A percentile compares a stretch with the other conserved stretches of the same genome.
Evolutionary conservation across 192 early-diverging fungal genomes (phyloP).

Genomic region (Podila verticillata): DNA sequence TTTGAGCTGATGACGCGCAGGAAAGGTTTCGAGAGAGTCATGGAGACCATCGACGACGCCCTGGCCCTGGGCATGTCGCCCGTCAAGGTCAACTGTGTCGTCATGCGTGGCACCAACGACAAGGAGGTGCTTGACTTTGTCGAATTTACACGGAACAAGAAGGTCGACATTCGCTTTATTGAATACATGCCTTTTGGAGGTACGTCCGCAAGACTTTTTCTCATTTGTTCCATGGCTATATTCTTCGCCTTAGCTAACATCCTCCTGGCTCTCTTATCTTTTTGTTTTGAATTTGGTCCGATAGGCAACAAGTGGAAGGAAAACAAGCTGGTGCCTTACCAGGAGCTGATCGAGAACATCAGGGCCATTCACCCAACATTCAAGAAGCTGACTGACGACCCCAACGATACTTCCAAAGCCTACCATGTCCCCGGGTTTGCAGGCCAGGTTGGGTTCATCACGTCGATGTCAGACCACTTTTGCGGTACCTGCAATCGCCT

Average conservation of each 20-base stretch:
- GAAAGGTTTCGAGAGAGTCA: conserved; percentile 80
- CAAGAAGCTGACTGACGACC: conserved; percentile 71
- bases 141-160: conserved; percentile 79
- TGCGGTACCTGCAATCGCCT: conserved; percentile 95
- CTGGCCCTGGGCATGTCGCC: conserved; percentile 68
- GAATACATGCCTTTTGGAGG: conserved; percentile 99
- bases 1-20: conserved; percentile 93
- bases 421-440: conserved; percentile 80
- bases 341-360: conserved; percentile 75
- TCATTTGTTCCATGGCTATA: not conserved
- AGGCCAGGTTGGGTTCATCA: conserved; percentile 97
- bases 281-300: conserved; percentile 2
- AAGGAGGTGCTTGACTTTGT: conserved; percentile 86
- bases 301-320: conserved; percentile 87
- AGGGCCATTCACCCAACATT: conserved; percentile 64
- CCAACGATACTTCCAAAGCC: conserved; percentile 90
- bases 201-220: conserved; percentile 22
- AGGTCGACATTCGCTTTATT: conserved; percentile 90
- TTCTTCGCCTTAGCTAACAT: not conserved
- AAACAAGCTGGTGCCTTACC: conserved; percentile 86
- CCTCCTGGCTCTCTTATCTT: too few relatives aligned
- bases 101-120: conserved; percentile 90
- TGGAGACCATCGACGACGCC: conserved; percentile 80
- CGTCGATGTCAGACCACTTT: conserved; percentile 98
- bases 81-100: conserved; percentile 95